Evolutionary conservation across 2,329 filamentous ascomycete genomes (phyloP).

Genomic region (Macroventuria anomochaeta): DNA sequence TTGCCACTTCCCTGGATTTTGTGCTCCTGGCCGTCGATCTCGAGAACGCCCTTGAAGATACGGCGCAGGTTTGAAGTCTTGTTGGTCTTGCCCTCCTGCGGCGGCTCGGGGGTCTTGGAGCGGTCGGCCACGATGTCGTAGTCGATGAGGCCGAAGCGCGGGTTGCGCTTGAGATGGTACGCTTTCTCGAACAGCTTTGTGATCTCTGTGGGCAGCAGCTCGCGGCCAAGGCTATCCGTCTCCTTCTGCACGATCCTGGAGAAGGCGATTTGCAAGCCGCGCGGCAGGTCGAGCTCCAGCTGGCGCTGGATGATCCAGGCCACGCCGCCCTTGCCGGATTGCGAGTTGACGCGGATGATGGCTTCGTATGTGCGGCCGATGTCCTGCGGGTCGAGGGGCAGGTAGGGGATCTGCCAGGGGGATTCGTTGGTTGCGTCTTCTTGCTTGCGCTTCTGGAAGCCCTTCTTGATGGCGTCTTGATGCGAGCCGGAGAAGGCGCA

Average conservation of each 20-base stretch:
- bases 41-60: conserved; percentile 83
- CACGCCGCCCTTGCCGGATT: conserved; percentile 91
- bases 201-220: conserved; percentile 85
- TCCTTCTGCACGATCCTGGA: conserved; percentile 82
- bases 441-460: conserved; percentile 73
- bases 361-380: conserved; percentile 98
- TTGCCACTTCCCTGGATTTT: conserved; percentile 81
- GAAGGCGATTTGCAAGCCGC: conserved; percentile 90
- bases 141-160: conserved; percentile 85
- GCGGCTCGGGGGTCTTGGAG: conserved; percentile 73
- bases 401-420: conserved; percentile 85
- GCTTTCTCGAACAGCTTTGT: conserved; percentile 85
- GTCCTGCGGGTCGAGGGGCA: conserved; percentile 89
- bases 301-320: conserved; percentile 93
- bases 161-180: conserved; percentile 84
- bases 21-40: conserved; percentile 81
- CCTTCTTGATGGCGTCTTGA: conserved; percentile 96
- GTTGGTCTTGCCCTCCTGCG: conserved; percentile 71
- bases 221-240: conserved; percentile 80
- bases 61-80: conserved; percentile 80
- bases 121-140: conserved; percentile 90
- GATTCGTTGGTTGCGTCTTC: conserved; percentile 66
- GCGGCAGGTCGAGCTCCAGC: conserved; percentile 88
- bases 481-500: conserved; percentile 92
- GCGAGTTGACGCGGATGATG: conserved; percentile 96